Evolutionary conservation across 139 green algal genomes (phyloP).

Genomic region (Chlorokybus atmophyticus): DNA sequence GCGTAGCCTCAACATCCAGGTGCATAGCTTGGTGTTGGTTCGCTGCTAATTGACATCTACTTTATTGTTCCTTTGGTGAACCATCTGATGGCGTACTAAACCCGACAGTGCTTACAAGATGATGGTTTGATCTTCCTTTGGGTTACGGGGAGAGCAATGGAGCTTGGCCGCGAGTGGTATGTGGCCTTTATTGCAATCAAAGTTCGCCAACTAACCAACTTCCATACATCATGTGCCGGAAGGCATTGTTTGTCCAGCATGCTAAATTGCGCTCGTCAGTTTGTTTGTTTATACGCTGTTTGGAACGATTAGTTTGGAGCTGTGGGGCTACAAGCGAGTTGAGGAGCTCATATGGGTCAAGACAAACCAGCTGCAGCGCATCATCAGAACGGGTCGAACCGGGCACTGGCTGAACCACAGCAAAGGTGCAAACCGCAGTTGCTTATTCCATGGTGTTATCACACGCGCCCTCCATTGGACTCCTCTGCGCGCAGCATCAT

Average conservation of each 20-base stretch:
- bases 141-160: constrained; percentile 74
- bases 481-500: not conserved
- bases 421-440: constrained; percentile 88
- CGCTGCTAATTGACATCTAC: not conserved
- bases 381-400: constrained; percentile 46
- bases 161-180: constrained; percentile 63
- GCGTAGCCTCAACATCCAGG: constrained; percentile 20
- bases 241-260: no score
- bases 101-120: constrained; percentile 54
- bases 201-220: no score
- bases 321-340: constrained; percentile 71
- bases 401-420: constrained; percentile 78
- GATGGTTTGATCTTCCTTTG: constrained; percentile 77
- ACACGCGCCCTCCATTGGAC: not conserved
- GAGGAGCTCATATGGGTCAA: constrained; percentile 84
- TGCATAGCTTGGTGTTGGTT: constrained; percentile 10
- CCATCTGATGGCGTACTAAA: constrained; percentile 10
- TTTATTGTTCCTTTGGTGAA: not conserved
- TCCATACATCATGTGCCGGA: no score
- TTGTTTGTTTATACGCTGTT: not conserved
- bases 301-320: constrained; percentile 32
- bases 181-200: no score
- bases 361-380: constrained; percentile 68
- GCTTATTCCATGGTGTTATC: constrained; percentile 34
- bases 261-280: no score